phyloP scores from a whole-genome alignment of 2,329 filamentous ascomycete genomes.

The Fusarium palustre region DNA sequence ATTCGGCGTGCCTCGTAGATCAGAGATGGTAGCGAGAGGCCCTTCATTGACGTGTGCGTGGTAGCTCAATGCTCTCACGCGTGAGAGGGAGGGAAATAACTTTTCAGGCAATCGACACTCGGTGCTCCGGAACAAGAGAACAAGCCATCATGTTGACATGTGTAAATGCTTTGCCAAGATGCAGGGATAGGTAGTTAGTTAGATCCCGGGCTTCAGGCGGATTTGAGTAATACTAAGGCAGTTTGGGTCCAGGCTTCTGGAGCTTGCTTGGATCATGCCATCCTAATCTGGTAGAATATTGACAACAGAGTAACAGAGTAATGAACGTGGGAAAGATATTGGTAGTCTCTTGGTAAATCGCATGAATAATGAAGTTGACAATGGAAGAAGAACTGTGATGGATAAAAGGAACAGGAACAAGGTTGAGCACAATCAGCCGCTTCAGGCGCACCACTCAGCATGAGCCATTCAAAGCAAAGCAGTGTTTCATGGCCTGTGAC shows the following conservation, averaged over 20 bases:
- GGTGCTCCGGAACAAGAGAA: not conserved
- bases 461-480: not conserved
- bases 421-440: slow-evolving; percentile 18
- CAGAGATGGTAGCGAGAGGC: not conserved
- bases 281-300: slow-evolving; percentile 13
- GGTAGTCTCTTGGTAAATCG: not conserved
- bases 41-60: not conserved
- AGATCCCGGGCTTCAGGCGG: slow-evolving; percentile 13
- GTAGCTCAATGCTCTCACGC: not conserved
- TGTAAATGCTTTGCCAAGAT: slow-evolving; percentile 4
- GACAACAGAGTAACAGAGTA: not conserved
- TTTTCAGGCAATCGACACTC: not conserved
- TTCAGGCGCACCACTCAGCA: slow-evolving; percentile 46
- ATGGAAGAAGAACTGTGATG: slow-evolving; percentile 23
- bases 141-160: not conserved
- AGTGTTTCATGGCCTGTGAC: slow-evolving; percentile 10
- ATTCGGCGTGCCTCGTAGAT: not conserved
- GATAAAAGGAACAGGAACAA: slow-evolving; percentile 45
- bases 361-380: not conserved
- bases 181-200: not conserved
- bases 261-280: slow-evolving; percentile 25
- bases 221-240: slow-evolving; percentile 3
- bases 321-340: not conserved
- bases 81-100: not conserved
- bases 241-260: slow-evolving; percentile 13